phyloP scores from a whole-genome alignment of 768 basidiomycete genomes.

The Tephrocybe rancida region DNA sequence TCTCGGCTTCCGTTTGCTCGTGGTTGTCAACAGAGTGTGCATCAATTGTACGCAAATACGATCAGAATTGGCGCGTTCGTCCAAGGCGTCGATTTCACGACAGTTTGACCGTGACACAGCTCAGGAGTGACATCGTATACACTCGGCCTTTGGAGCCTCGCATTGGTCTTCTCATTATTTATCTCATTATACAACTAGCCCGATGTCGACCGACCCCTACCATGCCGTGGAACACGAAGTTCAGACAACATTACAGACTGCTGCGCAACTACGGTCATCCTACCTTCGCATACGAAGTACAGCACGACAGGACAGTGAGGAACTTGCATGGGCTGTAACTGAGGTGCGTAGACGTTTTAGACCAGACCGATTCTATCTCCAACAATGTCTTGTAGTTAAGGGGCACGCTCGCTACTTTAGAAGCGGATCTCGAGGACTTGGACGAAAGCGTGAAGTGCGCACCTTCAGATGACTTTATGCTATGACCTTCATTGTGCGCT shows the following conservation, averaged over 20 bases:
- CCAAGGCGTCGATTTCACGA: background rate
- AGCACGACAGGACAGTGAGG: slow-evolving; percentile 75
- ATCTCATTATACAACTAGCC: background rate
- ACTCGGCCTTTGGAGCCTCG: too few relatives aligned
- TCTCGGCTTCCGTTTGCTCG: slow-evolving; percentile 5
- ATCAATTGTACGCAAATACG: slow-evolving; percentile 1
- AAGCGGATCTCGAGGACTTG: slow-evolving; percentile 90
- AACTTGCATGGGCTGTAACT: slow-evolving; percentile 76
- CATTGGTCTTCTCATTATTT: too few relatives aligned
- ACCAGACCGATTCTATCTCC: background rate
- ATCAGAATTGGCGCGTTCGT: background rate
- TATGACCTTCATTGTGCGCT: slow-evolving; percentile 1
- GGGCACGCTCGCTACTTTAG: slow-evolving; percentile 74
- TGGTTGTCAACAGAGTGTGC: background rate
- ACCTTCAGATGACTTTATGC: background rate
- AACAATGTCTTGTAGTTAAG: slow-evolving; percentile 52
- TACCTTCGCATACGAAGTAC: slow-evolving; percentile 79
- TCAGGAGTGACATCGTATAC: too few relatives aligned
- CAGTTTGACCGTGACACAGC: too few relatives aligned
- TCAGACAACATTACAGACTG: slow-evolving; percentile 70
- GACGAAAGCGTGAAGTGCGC: slow-evolving; percentile 89
- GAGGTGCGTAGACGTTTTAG: slow-evolving; percentile 51
- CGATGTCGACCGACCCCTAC: slow-evolving; percentile 82
- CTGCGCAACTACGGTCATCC: slow-evolving; percentile 71
- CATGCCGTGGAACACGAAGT: slow-evolving; percentile 87